Conservation (phyloP, 139 green algal genomes). For the Dunaliella sp. region DNA sequence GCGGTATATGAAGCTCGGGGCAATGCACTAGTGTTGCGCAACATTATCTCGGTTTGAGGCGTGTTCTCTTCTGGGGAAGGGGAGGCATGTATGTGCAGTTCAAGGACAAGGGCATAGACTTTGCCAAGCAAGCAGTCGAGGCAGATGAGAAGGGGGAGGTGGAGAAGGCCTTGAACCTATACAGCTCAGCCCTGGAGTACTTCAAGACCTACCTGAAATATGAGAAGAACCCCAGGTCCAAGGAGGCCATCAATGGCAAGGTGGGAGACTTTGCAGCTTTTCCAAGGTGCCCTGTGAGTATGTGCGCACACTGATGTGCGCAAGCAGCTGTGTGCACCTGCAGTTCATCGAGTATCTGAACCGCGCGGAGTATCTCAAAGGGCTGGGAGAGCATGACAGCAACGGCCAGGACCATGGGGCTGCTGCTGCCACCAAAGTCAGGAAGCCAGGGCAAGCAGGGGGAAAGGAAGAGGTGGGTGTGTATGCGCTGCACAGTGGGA, state of each 20-base stretch:
- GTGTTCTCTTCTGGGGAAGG: too few relatives aligned
- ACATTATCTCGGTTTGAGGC: too few relatives aligned
- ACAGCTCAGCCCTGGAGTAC: slow-evolving; percentile 42
- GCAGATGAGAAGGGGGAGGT: slow-evolving; percentile 77
- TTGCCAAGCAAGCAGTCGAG: slow-evolving; percentile 71
- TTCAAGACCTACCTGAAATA: slow-evolving; percentile 59
- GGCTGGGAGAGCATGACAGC: slow-evolving; percentile 49
- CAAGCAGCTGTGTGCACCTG: not conserved
- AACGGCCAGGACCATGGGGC: slow-evolving; percentile 24
- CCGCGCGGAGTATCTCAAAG: slow-evolving; percentile 91
- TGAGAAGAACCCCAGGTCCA: slow-evolving; percentile 55
- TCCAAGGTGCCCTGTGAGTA: too few relatives aligned
- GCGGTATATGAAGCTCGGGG: too few relatives aligned
- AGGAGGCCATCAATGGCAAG: slow-evolving; percentile 54
- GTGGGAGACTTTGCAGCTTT: too few relatives aligned
- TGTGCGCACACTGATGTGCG: too few relatives aligned
- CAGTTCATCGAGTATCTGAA: slow-evolving; percentile 94
- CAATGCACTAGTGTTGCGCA: too few relatives aligned
- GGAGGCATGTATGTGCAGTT: slow-evolving; percentile 44
- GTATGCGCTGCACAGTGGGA: not conserved
- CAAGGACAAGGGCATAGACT: slow-evolving; percentile 60
- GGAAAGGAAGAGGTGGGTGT: slow-evolving; percentile 38
- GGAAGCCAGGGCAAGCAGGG: slow-evolving; percentile 26
- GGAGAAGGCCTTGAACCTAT: slow-evolving; percentile 48
- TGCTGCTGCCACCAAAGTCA: slow-evolving; percentile 41